Evolutionary conservation across 225 moss, liverwort and hornwort species (phyloP).

Genomic region (Antitrichia curtipendula): DNA sequence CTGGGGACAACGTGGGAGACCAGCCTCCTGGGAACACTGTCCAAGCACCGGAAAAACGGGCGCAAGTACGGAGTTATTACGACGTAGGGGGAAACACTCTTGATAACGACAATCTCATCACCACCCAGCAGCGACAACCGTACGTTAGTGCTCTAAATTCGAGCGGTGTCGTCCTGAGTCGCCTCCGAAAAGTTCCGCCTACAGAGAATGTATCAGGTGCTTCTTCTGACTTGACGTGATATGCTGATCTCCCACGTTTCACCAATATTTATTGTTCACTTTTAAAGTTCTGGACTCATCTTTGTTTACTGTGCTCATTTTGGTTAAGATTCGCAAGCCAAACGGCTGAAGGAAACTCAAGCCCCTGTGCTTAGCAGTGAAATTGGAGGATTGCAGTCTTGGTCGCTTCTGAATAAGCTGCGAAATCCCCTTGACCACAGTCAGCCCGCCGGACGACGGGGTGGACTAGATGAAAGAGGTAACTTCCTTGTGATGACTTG

Average conservation of each 20-base stretch:
- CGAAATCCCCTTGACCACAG: slow-evolving; percentile 20
- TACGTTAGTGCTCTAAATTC: slow-evolving; percentile 26
- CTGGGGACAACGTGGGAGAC: neutral
- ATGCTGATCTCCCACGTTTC: neutral
- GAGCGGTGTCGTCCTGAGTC: slow-evolving; percentile 24
- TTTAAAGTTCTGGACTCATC: neutral
- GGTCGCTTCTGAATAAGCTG: slow-evolving; percentile 22
- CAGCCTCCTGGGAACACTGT: neutral
- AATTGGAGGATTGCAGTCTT: slow-evolving; percentile 21
- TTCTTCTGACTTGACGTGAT: neutral
- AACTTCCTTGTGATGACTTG: neutral
- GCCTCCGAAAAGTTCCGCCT: slow-evolving; percentile 25
- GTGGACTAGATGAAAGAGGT: slow-evolving; percentile 5
- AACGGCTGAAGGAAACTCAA: slow-evolving; percentile 24
- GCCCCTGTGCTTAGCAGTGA: slow-evolving; percentile 8
- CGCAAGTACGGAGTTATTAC: slow-evolving; percentile 12
- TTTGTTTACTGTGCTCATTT: neutral
- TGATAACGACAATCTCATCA: neutral
- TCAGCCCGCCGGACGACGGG: neutral
- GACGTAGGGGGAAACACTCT: neutral
- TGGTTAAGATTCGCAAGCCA: slow-evolving; percentile 32
- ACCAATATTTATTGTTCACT: neutral
- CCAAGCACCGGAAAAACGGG: slow-evolving; percentile 8
- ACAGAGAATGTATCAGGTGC: slow-evolving; percentile 22
- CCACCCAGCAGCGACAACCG: slow-evolving; percentile 26